Evolutionary conservation across 1,284 basidiomycete genomes (phyloP).

Genomic region (Phellopilus nigrolimitatus): DNA sequence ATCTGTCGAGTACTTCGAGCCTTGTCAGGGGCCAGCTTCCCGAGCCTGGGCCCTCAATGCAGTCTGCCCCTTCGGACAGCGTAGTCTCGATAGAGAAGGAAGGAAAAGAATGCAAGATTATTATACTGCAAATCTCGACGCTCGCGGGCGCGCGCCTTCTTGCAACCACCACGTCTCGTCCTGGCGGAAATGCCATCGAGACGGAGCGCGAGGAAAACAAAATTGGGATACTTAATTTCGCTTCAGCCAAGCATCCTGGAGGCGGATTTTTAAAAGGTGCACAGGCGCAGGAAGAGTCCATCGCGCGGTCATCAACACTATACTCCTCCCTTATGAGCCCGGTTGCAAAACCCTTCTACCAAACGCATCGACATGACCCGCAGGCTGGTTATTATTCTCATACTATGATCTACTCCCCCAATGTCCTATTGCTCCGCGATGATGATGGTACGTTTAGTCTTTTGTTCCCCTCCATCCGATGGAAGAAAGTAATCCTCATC

Average conservation of each 20-base stretch:
- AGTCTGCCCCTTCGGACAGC: background rate
- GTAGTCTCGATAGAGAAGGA: background rate
- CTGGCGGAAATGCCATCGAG: conserved; percentile 3
- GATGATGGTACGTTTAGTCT: conserved; percentile 13
- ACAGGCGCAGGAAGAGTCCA: conserved; percentile 25
- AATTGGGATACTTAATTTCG: conserved; percentile 24
- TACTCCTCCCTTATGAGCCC: conserved; percentile 22
- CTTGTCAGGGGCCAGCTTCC: conserved; percentile 9
- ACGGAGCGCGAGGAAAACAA: conserved; percentile 19
- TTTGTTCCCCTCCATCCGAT: background rate
- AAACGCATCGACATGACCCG: conserved; percentile 22
- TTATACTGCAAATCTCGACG: conserved; percentile 16
- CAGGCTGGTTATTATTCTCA: conserved; percentile 24
- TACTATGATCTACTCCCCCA: conserved; percentile 24
- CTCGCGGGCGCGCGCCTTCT: conserved; percentile 20
- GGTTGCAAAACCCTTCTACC: conserved; percentile 22
- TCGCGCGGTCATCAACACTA: conserved; percentile 24
- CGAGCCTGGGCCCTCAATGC: conserved; percentile 27
- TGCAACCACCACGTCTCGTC: conserved; percentile 12
- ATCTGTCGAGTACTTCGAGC: conserved; percentile 5
- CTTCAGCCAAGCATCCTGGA: conserved; percentile 25
- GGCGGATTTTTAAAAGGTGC: conserved; percentile 25
- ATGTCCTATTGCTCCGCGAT: conserved; percentile 22
- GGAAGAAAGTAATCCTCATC: background rate
- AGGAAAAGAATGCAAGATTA: conserved; percentile 16